Evolutionary conservation across 345 rosid species (phyloP), one percentile per base, ranked within the genome.

Genomic region (Orychophragmus violaceus): DNA sequence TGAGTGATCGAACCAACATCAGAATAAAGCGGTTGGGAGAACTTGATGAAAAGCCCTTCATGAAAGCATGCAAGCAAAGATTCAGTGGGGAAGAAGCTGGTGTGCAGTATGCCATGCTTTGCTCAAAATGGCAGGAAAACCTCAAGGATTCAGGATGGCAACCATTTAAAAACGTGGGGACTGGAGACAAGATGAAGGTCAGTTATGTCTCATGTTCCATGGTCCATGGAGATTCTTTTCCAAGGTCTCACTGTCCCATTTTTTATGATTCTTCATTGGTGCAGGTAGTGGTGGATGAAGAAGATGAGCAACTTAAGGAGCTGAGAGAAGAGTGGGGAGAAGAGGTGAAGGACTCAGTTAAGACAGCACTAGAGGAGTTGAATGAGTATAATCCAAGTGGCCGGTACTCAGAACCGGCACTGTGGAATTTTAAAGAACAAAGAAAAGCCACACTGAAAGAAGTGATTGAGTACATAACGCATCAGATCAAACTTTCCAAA

Each of bases 401-500:
- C 5, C 64, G 92, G 14, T 89, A 92, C 62, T 63, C 72, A 12
- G 55, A 78, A 48, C 62, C 82, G 0, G 89, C 74, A 77, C 82
- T 89, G 49, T 92, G 96, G 96, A 82, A 84, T 50, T 65, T 39
- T 49, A 92, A 85, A 65, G 85, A 77, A 51, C 66, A 69, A 16
- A 79, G 96, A 64, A 92, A 86, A 79, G 96, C 95, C 55, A 83
- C 96, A 2, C 64, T 89, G 56, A 92, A 92, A 70, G 96, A 92
- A 80, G 98, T 82, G 35, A 75, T 92, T 33, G 64, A 49, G 5
- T 81, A 68, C 77, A 73, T 86, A 19, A 60, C 79, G 19, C 77
- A 6, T 37, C 70, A 61, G 22, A 77, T 83, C 59, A 84, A 61
- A 41, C 8, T 8, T 21, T 19, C 35, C 23, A 57, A 35, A 56